phyloP scores from a whole-genome alignment of 345 rosid genomes.

The Hypericum perforatum region DNA sequence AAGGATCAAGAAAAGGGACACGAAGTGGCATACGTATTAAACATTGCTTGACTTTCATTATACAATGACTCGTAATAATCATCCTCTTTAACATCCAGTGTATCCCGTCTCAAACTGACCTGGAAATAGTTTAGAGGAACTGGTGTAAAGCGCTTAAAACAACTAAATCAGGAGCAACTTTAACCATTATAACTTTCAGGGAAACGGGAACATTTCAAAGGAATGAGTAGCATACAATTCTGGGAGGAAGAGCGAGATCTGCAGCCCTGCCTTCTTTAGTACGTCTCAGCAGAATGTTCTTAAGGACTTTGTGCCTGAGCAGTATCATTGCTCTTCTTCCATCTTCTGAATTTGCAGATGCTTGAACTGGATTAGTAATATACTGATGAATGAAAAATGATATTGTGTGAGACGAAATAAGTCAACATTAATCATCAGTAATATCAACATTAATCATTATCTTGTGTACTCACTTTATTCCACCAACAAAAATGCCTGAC shows the following conservation, averaged over 20 bases:
- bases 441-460: neutral
- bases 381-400: constrained; percentile 30
- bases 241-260: constrained; percentile 97
- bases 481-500: constrained; percentile 99
- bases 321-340: constrained; percentile 84
- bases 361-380: constrained; percentile 67
- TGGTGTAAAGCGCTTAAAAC: constrained; percentile 1
- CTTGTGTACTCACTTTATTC: constrained; percentile 62
- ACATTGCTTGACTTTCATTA: constrained; percentile 78
- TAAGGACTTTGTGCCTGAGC: constrained; percentile 76
- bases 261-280: constrained; percentile 93
- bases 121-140: constrained; percentile 17
- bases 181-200: constrained; percentile 1
- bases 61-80: constrained; percentile 82
- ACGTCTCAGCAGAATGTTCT: constrained; percentile 63
- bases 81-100: constrained; percentile 66
- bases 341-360: constrained; percentile 25
- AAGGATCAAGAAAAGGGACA: neutral
- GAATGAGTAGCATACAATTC: constrained; percentile 44
- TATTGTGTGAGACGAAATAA: constrained; percentile 6
- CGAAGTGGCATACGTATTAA: constrained; percentile 55
- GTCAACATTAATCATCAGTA: neutral
- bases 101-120: constrained; percentile 78
- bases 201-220: too few species aligned
- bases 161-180: constrained; percentile 4